phyloP scores from a whole-genome alignment of 225 moss, liverwort and hornwort genomes.

The Antitrichia curtipendula region DNA sequence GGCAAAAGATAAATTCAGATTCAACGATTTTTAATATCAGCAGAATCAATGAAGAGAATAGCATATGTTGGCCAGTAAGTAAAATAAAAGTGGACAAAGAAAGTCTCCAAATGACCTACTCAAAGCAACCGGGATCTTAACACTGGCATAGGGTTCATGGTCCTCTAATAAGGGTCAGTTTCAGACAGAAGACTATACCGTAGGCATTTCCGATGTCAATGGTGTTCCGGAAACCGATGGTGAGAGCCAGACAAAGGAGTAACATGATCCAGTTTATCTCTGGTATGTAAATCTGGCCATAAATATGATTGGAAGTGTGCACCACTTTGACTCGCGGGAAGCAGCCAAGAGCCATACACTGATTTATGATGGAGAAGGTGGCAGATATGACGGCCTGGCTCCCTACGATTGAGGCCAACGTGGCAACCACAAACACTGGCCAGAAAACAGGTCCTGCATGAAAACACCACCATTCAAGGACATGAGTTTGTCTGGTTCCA shows the following conservation, averaged over 20 bases:
- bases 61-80: background rate
- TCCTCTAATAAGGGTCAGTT: background rate
- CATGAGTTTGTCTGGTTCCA: background rate
- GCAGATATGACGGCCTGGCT: conserved; percentile 55
- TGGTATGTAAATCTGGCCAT: conserved; percentile 47
- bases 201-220: conserved; percentile 45
- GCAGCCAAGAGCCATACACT: conserved; percentile 44
- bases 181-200: conserved; percentile 1
- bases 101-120: background rate
- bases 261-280: conserved; percentile 57
- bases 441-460: conserved; percentile 38
- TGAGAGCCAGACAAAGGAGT: conserved; percentile 19
- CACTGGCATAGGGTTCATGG: background rate
- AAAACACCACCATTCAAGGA: background rate
- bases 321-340: conserved; percentile 51
- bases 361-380: conserved; percentile 44
- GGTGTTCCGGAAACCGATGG: conserved; percentile 25
- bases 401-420: conserved; percentile 39
- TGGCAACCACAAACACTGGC: conserved; percentile 44
- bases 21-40: background rate
- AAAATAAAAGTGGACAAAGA: background rate
- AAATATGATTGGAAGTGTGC: conserved; percentile 36
- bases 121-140: background rate
- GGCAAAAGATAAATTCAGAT: background rate
- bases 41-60: background rate